Base-by-base conservation (phyloP, 179 eudicot genomes). In the Silene coronaria region DNA sequence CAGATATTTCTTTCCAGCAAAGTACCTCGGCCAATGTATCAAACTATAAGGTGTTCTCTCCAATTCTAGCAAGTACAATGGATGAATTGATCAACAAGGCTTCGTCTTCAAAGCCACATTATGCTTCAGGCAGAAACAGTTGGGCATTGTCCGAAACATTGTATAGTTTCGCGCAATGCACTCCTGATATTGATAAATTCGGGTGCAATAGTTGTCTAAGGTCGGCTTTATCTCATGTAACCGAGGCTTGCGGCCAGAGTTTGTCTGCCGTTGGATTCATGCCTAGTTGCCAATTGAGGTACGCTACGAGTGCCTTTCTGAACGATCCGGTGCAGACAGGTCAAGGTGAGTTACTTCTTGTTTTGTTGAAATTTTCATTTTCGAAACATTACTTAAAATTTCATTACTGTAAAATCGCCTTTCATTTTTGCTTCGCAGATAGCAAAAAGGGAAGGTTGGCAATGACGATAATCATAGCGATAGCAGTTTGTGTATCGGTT, bases 121-220 rank as follows among this genome's bases (percentile, higher is more conserved):
- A 75, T 62, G 82, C 71, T 1, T 68, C 78, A 2, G 28, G 71
- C 51, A 75, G 60, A 46, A 63, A 57, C 11, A 48, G 70, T 8
- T 5, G 75, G n/a, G 57, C 64, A 12, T 42, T 46, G 57, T 23
- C 26, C 3, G 19, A 42, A 34, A 28, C 59, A 66, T 13, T 79
- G 68, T 74, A 74, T 74, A n/a, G 64, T 34, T 67, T 72, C 19
- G 82, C 68, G 2, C 82, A 79, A 10, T 79, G 82, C 57, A 74
- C 78, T 13, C 75, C 78, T 5, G 75, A 75, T 24, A 24, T 79
- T 0, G 59, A 68, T 69, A 12, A 14, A 19, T 67, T 60, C 14
- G 65, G 46, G 5, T 79, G 82, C 30, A 17, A 69, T 48, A 74
- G 4, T 12, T 79, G 82, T 23, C 58, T 79, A 0, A 61, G 27